Evolutionary conservation across 805 yeast genomes (phyloP), one percentile per base, ranked within the genome.

Genomic region (Yueomyces sp.): DNA sequence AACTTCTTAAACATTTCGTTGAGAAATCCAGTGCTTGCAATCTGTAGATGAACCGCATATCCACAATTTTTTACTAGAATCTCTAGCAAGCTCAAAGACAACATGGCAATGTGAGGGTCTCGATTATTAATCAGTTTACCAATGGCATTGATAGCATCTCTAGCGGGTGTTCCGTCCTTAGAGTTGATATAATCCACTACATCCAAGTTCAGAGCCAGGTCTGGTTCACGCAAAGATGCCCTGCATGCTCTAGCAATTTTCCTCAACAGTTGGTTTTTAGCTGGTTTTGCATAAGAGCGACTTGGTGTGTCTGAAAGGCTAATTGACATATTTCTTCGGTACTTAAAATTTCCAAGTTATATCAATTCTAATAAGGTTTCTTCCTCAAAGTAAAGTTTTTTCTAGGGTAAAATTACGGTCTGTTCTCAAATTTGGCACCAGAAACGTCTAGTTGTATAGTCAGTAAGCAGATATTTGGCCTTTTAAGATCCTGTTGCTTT

Each of bases 1-100:
- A 90, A 92, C 58, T 83, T 67, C 54, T 83, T 81, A 26, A 90
- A 97, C 55, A 90, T 71, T 56, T 85, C 94, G 59, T 92, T 90
- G 56, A 90, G 70, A 54, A 90, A 92, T 60, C 87, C 96, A 60
- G 88, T 88, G 45, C 96, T 74, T 5, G 95, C 83, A 44, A 90
- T 83, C 64, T 90, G 97, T 39, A 90, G 69, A 50, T 90, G 97
- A 66, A 90, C 80, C 3, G 97, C 96, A 60, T 88, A 92, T 4
- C 96, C 97, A 66, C 98, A 92, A 68, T 90, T 90, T 66, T 90
- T 90, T 44, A 90, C 97, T 52, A 90, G 68, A 45, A 85, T 83
- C 59, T 90, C 97, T 47, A 90, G 56, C 34, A 85, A 65, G 3
- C 85, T 74, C 51, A 92, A 64, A 11, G 96, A 96, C 54, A 87